Evolutionary conservation across 768 basidiomycete genomes (phyloP), one percentile per base, ranked within the genome.

Genomic region (Panellus pusillus): DNA sequence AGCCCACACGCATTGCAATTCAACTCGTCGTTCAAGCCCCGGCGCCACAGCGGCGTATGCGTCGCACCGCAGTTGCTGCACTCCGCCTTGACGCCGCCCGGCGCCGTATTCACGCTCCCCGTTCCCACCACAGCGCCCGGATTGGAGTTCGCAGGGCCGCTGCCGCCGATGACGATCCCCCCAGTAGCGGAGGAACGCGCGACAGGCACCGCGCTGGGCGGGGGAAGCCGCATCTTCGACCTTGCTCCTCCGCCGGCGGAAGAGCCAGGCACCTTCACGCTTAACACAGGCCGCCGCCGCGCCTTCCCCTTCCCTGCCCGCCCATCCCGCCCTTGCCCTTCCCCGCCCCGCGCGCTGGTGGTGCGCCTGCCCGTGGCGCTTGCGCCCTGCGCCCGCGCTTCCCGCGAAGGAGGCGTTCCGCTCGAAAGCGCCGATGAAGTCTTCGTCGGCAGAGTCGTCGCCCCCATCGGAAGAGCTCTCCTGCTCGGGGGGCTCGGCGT

Each of bases 1-100:
- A 93, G 71, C 4, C 91, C 91, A 58, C 91, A 93, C 0, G 91
- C 91, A 61, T 93, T 93, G 66, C 91, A 93, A 62, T 93, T 93
- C 52, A 93, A 68, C 71, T 93, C 91, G 59, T 93, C 91, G 57
- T 92, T 93, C 61, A 93, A 69, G 0, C 91, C 91, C 2, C 91
- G 79, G 15, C 91, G 77, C 91, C 91, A 93, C 24, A 93, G 79
- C 7, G 91, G 91, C 0, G 91, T 93, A 58, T 91, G 90, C 0
- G 90, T 93, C 4, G 91, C 91, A 18, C 91, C 91, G 62, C 91
- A 93, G 68, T 92, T 93, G 7, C 86, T 86, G 64, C 91, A 93
- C 62, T 92, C 91, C 6, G 89, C 88, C 72, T 92, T 93, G 54
- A 79, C 78, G 39, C 79, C 79, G 9, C 79, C 79, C 1, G 79